A percentile compares a stretch with the other conserved stretches of the same genome.
Conservation (phyloP, 345 rosid species). For the Dimocarpus longan region DNA sequence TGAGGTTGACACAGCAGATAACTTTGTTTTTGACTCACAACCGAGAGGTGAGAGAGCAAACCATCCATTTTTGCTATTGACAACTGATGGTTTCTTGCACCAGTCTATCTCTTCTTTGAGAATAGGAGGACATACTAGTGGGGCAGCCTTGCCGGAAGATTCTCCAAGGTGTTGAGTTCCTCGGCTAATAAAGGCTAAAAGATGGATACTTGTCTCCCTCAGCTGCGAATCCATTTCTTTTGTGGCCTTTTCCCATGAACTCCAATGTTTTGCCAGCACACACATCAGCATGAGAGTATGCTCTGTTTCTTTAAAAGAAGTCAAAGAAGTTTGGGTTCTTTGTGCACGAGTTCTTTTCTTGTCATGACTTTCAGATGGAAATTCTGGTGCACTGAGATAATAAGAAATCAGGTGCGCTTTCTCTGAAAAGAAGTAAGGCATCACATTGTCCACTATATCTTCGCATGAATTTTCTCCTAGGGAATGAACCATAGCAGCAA, state of each 20-base stretch:
- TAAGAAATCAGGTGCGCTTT: constrained; percentile 64
- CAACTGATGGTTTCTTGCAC: constrained; percentile 56
- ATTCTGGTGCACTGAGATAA: constrained; percentile 69
- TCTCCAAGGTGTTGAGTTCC: constrained; percentile 69
- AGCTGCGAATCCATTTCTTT: constrained; percentile 75
- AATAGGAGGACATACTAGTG: constrained; percentile 63
- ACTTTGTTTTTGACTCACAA: constrained; percentile 48
- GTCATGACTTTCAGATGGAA: constrained; percentile 63
- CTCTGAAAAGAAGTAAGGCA: constrained; percentile 73
- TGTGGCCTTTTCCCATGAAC: constrained; percentile 70
- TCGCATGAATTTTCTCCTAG: constrained; percentile 55
- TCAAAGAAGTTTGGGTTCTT: constrained; percentile 61
- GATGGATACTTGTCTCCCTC: constrained; percentile 81
- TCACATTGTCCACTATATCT: constrained; percentile 58
- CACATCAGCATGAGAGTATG: constrained; percentile 84
- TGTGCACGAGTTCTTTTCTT: constrained; percentile 71
- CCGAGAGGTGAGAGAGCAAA: constrained; percentile 75
- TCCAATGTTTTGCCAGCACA: constrained; percentile 63
- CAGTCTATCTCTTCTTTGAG: constrained; percentile 67
- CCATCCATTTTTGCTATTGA: constrained; percentile 81
- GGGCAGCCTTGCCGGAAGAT: constrained; percentile 46
- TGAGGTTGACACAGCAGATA: constrained; percentile 40
- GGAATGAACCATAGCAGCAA: constrained; percentile 74
- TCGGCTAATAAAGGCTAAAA: constrained; percentile 80
- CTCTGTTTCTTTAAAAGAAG: constrained; percentile 78